phyloP scores from a whole-genome alignment of 352 stramenopile genomes.

The Pythium grandisporangium region DNA sequence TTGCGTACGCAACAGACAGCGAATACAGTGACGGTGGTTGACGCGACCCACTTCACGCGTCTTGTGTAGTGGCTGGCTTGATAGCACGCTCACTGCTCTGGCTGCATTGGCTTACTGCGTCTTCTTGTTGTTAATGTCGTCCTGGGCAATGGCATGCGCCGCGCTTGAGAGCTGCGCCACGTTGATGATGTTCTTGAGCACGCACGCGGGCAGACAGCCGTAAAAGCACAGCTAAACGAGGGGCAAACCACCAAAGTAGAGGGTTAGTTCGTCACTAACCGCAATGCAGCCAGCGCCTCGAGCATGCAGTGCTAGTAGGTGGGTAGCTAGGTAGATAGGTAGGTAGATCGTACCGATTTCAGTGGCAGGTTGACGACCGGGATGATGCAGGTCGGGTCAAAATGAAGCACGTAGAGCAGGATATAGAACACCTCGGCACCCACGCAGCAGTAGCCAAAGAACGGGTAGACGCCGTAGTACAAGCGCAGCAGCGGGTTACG shows the following conservation, averaged over 20 bases:
- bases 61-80: too few relatives aligned
- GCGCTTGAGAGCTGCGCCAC: constrained; percentile 86
- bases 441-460: constrained; percentile 93
- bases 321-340: too few relatives aligned
- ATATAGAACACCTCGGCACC: constrained; percentile 91
- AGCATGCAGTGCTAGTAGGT: too few relatives aligned
- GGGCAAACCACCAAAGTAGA: constrained; percentile 2
- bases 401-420: constrained; percentile 85
- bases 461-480: constrained; percentile 89
- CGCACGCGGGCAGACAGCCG: constrained; percentile 82
- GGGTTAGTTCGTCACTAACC: not conserved
- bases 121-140: constrained; percentile 59
- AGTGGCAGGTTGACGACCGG: constrained; percentile 44
- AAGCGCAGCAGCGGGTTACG: constrained; percentile 93
- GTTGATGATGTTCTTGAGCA: constrained; percentile 92
- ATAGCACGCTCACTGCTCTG: too few relatives aligned
- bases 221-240: constrained; percentile 66
- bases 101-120: constrained; percentile 43
- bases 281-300: too few relatives aligned
- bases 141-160: constrained; percentile 62
- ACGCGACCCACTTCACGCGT: too few relatives aligned
- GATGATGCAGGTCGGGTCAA: constrained; percentile 55
- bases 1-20: too few relatives aligned
- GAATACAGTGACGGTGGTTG: too few relatives aligned
- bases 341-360: constrained; percentile 41